Conservation (phyloP, 1,284 basidiomycete species). For the Tilletia walkeri region DNA sequence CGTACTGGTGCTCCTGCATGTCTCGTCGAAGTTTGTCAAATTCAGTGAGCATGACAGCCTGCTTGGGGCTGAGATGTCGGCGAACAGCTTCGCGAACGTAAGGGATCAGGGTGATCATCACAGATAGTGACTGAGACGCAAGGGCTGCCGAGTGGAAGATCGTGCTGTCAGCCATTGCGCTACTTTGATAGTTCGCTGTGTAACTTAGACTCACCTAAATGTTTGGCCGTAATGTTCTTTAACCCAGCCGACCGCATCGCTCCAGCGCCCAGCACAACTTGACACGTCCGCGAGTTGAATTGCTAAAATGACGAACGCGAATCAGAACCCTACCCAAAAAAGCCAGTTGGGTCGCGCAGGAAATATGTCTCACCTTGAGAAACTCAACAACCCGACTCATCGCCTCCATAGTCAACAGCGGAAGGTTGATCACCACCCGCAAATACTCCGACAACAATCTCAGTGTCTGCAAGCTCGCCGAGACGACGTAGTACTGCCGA, state of each 20-base stretch:
- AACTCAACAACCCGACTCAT: conserved; percentile 94
- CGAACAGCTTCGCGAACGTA: conserved; percentile 92
- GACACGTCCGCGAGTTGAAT: conserved; percentile 97
- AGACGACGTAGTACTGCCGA: conserved; percentile 64
- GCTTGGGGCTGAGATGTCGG: conserved; percentile 81
- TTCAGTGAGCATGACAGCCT: conserved; percentile 92
- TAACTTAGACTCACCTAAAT: conserved; percentile 62
- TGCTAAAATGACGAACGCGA: conserved; percentile 3
- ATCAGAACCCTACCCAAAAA: background rate
- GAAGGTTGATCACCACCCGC: conserved; percentile 80
- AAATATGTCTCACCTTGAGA: conserved; percentile 60
- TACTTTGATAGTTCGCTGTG: conserved; percentile 6
- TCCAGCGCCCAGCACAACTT: conserved; percentile 94
- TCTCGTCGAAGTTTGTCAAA: conserved; percentile 98
- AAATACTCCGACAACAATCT: conserved; percentile 80
- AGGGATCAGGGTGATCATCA: conserved; percentile 91
- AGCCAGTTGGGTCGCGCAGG: background rate
- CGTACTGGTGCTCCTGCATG: conserved; percentile 98
- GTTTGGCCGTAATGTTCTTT: conserved; percentile 97
- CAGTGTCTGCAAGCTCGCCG: conserved; percentile 65
- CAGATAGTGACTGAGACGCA: conserved; percentile 89
- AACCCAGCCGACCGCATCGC: conserved; percentile 96
- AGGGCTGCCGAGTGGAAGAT: conserved; percentile 65
- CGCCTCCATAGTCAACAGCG: conserved; percentile 84
- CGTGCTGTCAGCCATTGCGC: conserved; percentile 22